These are phyloP conservation scores for Thuidium tamariscinum DNA, from an alignment of 225 moss, liverwort and hornwort genomes.

Conservation along the genomic window DNA sequence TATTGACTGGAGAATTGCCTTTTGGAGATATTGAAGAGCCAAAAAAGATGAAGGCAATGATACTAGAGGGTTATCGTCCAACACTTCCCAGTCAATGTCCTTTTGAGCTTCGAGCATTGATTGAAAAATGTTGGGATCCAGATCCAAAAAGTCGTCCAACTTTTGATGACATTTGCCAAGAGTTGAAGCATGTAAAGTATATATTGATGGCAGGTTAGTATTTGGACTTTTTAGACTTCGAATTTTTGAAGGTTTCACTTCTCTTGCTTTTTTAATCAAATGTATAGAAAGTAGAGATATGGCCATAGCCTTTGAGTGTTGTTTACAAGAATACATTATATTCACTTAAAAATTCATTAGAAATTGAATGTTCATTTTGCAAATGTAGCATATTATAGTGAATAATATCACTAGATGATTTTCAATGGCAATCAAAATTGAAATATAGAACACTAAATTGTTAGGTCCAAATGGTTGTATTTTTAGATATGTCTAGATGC, in stretches of 20 bases:
- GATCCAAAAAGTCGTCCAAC: too few species aligned
- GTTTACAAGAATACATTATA: not conserved
- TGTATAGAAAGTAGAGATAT: too few species aligned
- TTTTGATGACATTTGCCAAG: too few species aligned
- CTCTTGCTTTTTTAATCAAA: not conserved
- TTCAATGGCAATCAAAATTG: rapidly evolving
- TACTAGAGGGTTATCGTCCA: not conserved
- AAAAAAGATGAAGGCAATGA: not conserved
- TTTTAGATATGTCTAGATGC: rapidly evolving
- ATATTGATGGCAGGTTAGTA: not conserved
- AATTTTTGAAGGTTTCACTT: too few species aligned
- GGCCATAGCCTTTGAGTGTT: not conserved
- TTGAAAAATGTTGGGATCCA: not conserved
- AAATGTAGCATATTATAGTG: not conserved
- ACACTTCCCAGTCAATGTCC: not conserved
- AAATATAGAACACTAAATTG: not conserved
- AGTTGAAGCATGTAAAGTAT: not conserved
- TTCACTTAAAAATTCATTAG: rapidly evolving
- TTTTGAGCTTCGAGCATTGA: rapidly evolving
- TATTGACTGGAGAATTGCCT: not conserved
- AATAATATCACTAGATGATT: too few species aligned
- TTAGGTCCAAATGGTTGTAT: not conserved
- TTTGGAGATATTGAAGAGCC: not conserved
- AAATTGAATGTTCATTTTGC: not conserved
- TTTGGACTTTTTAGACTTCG: too few species aligned